phyloP scores from a whole-genome alignment of 73 alveolate species.

The Symbiodinium pilosum region DNA sequence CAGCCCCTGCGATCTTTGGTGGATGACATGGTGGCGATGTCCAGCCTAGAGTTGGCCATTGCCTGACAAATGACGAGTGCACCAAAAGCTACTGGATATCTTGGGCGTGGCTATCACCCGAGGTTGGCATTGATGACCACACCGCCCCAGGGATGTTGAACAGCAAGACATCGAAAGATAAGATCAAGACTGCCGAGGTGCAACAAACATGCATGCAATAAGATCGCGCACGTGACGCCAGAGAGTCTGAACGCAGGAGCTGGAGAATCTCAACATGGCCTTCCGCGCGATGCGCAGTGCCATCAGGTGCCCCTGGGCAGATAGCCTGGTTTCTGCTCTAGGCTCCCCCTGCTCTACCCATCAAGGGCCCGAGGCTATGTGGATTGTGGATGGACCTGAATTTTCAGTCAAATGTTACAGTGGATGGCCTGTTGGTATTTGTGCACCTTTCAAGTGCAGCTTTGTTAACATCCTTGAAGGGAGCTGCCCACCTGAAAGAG shows the following conservation, averaged over 20 bases:
- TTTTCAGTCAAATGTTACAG: not conserved
- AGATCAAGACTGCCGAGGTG: conserved; percentile 76
- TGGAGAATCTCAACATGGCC: conserved; percentile 66
- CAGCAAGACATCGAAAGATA: conserved; percentile 24
- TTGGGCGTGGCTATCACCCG: not conserved
- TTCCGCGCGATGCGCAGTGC: conserved; percentile 88
- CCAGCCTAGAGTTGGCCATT: conserved; percentile 55
- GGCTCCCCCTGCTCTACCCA: too few relatives aligned
- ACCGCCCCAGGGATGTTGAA: conserved; percentile 67
- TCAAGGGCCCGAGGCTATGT: not conserved
- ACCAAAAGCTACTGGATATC: not conserved
- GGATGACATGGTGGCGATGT: conserved; percentile 94
- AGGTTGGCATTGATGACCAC: conserved; percentile 76
- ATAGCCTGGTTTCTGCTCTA: too few relatives aligned
- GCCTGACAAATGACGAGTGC: not conserved
- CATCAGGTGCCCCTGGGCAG: too few relatives aligned
- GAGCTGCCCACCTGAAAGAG: too few relatives aligned
- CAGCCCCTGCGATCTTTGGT: conserved; percentile 84
- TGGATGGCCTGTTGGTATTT: too few relatives aligned
- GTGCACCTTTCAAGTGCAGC: too few relatives aligned
- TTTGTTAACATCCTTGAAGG: too few relatives aligned
- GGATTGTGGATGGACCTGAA: not conserved
- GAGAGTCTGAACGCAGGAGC: conserved; percentile 2
- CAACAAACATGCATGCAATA: not conserved
- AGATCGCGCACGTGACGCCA: not conserved